A percentile compares a stretch with the other conserved stretches of the same genome.
Evolutionary conservation across 495 filamentous ascomycete species (phyloP).

Genomic region (Amphirosellinia nigrospora): DNA sequence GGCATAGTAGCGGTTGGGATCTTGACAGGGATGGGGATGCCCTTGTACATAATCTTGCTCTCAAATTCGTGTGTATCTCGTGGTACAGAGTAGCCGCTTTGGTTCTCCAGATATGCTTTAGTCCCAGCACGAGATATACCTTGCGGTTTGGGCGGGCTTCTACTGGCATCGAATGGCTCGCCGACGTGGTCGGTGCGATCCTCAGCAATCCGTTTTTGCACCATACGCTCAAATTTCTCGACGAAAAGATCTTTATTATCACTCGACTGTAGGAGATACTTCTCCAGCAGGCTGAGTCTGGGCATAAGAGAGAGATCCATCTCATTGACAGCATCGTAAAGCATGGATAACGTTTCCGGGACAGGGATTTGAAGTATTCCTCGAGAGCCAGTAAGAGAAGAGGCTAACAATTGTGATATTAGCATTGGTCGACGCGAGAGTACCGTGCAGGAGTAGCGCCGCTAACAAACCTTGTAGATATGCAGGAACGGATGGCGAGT

Average conservation of each 20-base stretch:
- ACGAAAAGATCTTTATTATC: conserved; percentile 96
- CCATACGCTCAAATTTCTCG: conserved; percentile 96
- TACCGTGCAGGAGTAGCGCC: conserved; percentile 1
- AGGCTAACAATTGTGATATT: conserved; percentile 65
- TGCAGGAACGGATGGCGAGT: conserved; percentile 98
- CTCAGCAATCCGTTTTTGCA: conserved; percentile 66
- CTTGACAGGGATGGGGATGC: conserved; percentile 94
- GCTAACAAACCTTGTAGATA: conserved; percentile 83
- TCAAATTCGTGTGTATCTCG: conserved; percentile 98
- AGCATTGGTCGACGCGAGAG: conserved; percentile 28
- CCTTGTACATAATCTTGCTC: conserved; percentile 90
- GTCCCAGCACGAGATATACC: conserved; percentile 60
- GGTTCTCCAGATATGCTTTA: conserved; percentile 58
- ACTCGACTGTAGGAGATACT: conserved; percentile 83
- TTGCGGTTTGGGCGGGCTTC: conserved; percentile 52
- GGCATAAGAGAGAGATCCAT: conserved; percentile 98
- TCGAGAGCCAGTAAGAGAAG: conserved; percentile 93
- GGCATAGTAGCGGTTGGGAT: conserved; percentile 90
- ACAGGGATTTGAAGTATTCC: conserved; percentile 93
- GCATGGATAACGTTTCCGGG: conserved; percentile 83
- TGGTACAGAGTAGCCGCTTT: conserved; percentile 67
- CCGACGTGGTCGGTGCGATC: conserved; percentile 50
- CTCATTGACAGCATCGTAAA: conserved; percentile 90
- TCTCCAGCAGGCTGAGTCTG: conserved; percentile 79
- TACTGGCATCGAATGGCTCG: conserved; percentile 53